phyloP scores from a whole-genome alignment of 192 early-diverging fungal genomes.

The Entomortierella lignicola region DNA sequence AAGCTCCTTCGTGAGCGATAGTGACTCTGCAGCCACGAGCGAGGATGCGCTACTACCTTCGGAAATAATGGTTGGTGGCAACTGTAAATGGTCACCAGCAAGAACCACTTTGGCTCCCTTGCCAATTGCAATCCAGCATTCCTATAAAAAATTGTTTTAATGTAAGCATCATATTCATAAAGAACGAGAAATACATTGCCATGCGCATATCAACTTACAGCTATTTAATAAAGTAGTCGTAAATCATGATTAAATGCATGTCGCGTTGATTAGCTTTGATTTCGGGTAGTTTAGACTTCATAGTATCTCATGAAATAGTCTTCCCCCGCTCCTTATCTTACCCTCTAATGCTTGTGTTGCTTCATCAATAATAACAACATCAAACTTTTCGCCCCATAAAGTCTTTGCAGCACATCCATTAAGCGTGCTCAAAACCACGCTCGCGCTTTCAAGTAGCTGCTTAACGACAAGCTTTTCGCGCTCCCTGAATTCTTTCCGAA shows the following conservation, averaged over 20 bases:
- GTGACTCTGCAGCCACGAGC: conserved; percentile 19
- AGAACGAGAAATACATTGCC: too few species aligned
- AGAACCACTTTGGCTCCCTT: conserved; percentile 80
- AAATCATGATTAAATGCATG: neutral
- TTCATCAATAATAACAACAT: conserved; percentile 91
- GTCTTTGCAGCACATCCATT: conserved; percentile 72
- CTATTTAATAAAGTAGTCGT: neutral
- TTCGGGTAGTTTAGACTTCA: neutral
- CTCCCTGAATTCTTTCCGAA: conserved; percentile 74
- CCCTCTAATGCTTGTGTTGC: conserved; percentile 85
- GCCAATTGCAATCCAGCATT: conserved; percentile 90
- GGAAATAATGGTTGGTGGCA: conserved; percentile 88
- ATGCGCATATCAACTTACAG: neutral
- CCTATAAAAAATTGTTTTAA: too few species aligned
- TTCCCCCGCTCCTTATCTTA: conserved; percentile 13
- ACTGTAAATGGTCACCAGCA: conserved; percentile 91
- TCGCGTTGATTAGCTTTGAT: too few species aligned
- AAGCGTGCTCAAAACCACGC: conserved; percentile 83
- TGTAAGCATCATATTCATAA: neutral
- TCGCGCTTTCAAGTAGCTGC: conserved; percentile 65
- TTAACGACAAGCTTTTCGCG: conserved; percentile 78
- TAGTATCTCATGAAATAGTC: neutral
- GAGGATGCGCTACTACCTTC: conserved; percentile 38
- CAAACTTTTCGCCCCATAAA: conserved; percentile 73
- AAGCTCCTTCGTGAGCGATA: conserved; percentile 30